Percentiles rank a stretch among this genome's conserved stretches.
Conservation (phyloP, 495 filamentous ascomycete species). For the Penicillium paxilli region DNA sequence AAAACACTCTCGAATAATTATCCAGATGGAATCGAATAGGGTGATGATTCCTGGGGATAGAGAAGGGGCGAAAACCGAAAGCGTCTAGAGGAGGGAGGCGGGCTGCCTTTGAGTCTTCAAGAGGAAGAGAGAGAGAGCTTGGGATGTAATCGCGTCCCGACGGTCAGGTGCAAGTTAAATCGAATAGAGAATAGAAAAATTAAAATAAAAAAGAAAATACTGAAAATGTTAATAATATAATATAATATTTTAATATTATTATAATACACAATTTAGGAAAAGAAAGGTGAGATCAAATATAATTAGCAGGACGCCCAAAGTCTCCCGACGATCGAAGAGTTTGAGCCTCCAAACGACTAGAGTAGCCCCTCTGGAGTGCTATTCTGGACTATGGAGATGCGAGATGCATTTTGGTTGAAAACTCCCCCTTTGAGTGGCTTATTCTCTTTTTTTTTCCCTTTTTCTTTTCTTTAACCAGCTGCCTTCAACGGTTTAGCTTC, state of each 20-base stretch:
- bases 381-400: constrained; percentile 1
- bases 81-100: background rate
- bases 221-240: background rate
- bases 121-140: constrained; percentile 7
- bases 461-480: constrained; percentile 8
- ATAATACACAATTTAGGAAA: background rate
- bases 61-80: background rate
- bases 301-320: constrained; percentile 7
- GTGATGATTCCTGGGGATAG: background rate
- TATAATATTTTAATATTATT: background rate
- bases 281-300: background rate
- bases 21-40: background rate
- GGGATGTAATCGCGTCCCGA: constrained; percentile 7
- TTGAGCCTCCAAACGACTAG: constrained; percentile 23
- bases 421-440: no score
- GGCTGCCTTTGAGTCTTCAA: constrained; percentile 1
- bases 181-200: background rate
- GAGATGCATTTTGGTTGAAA: background rate
- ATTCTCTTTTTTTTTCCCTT: background rate
- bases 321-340: constrained; percentile 20
- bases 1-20: background rate
- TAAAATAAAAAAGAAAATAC: constrained; percentile 3
- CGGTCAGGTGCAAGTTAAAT: constrained; percentile 11
- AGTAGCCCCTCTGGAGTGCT: constrained; percentile 10
- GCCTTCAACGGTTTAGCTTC: constrained; percentile 20